Conservation (phyloP, 495 filamentous ascomycete genomes). For the Niebla homalea region DNA sequence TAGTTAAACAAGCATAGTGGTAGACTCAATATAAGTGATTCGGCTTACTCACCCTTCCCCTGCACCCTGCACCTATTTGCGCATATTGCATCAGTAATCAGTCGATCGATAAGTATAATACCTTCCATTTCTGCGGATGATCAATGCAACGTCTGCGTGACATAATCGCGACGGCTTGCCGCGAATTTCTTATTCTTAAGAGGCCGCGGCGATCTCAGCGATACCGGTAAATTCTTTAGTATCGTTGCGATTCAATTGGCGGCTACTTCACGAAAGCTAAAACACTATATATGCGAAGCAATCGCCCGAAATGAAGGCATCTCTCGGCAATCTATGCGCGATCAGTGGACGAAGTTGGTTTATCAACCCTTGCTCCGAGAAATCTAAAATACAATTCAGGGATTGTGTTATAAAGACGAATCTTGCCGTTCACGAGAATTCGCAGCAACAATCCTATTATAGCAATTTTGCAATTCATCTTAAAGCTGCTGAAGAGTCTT, state of each 20-base stretch:
- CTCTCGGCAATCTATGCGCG: constrained; percentile 4
- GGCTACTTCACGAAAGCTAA: constrained; percentile 16
- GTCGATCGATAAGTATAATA: constrained; percentile 15
- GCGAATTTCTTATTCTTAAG: constrained; percentile 42
- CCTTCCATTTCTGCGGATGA: constrained; percentile 14
- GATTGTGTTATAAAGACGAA: constrained; percentile 2
- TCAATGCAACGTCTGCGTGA: constrained; percentile 12
- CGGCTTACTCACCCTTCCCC: no score
- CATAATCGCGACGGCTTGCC: constrained; percentile 15
- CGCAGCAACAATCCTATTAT: constrained; percentile 10
- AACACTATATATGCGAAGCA: constrained; percentile 20
- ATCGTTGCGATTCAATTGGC: constrained; percentile 33
- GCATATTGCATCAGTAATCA: no score
- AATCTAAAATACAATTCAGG: neutral
- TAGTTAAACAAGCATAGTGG: no score
- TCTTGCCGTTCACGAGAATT: constrained; percentile 7
- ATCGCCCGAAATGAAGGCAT: constrained; percentile 17
- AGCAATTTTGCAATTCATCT: constrained; percentile 8
- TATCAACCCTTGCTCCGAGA: constrained; percentile 4
- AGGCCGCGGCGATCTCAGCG: constrained; percentile 31
- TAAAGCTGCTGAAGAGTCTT: constrained; percentile 9
- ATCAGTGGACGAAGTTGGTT: constrained; percentile 7
- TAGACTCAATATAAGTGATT: no score
- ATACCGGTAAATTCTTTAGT: constrained; percentile 30
- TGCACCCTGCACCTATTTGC: no score